These are phyloP conservation scores for Rasamsonia emersonii DNA, from an alignment of 2,329 filamentous ascomycete genomes.

Conservation along the genomic window DNA sequence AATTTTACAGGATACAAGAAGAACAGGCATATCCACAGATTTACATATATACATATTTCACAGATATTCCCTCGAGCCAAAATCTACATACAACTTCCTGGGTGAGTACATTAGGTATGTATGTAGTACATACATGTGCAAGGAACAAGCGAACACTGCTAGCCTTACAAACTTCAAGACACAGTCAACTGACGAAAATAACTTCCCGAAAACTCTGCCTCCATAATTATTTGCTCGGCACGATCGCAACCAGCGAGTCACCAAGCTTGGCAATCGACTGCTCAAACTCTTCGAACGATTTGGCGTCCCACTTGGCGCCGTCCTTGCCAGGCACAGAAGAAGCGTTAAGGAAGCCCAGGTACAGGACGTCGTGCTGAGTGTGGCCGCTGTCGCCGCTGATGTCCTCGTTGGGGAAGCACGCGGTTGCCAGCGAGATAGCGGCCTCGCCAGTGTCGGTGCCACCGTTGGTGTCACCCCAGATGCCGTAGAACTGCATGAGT, in stretches of 20 bases:
- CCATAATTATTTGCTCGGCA: too few species aligned
- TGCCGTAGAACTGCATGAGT: slow-evolving; percentile 44
- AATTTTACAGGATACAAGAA: too few species aligned
- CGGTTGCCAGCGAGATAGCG: slow-evolving; percentile 49
- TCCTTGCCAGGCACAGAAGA: slow-evolving; percentile 49
- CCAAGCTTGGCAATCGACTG: slow-evolving; percentile 16
- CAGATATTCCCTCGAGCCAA: too few species aligned
- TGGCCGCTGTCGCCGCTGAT: slow-evolving; percentile 51
- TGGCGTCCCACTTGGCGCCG: slow-evolving; percentile 48
- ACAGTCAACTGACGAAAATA: too few species aligned
- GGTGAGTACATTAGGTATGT: too few species aligned
- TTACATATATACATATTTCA: too few species aligned
- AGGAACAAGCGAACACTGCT: too few species aligned
- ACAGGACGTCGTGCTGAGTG: slow-evolving; percentile 50
- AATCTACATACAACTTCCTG: too few species aligned
- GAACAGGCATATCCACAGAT: too few species aligned
- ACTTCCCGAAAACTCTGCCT: too few species aligned
- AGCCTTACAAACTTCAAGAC: too few species aligned
- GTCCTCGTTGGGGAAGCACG: slow-evolving; percentile 45
- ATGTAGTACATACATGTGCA: too few species aligned
- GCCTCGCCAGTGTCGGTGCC: slow-evolving; percentile 49
- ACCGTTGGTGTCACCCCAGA: slow-evolving; percentile 57
- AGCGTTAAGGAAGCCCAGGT: slow-evolving; percentile 50
- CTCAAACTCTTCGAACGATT: slow-evolving; percentile 40
- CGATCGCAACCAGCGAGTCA: slow-evolving; percentile 8